Evolutionary conservation across 129 eudicot species (phyloP).

Genomic region (Saussurea involucrata): DNA sequence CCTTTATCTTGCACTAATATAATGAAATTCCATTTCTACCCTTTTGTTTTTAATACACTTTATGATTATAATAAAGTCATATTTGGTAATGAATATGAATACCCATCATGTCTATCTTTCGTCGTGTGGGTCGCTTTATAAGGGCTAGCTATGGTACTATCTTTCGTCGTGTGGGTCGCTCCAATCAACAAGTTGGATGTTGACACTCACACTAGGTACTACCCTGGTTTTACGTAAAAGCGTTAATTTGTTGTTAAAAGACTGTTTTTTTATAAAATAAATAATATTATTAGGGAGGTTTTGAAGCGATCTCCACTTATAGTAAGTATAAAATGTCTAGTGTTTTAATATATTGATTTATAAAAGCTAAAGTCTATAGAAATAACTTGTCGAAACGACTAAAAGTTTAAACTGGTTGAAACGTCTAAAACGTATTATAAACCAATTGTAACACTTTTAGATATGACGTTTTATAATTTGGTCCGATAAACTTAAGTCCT

Average conservation of each 20-base stretch:
- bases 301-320: background rate
- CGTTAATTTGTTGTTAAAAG: slow-evolving; percentile 5
- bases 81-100: slow-evolving; percentile 25
- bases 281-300: background rate
- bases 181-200: slow-evolving; percentile 28
- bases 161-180: slow-evolving; percentile 18
- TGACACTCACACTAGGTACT: background rate
- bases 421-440: no score
- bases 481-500: no score
- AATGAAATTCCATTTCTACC: background rate
- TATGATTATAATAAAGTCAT: slow-evolving; percentile 16
- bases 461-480: no score
- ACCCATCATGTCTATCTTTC: slow-evolving; percentile 15
- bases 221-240: background rate
- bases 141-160: slow-evolving; percentile 5
- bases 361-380: background rate
- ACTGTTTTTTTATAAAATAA: background rate
- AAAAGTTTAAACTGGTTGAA: no score
- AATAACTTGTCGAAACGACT: no score
- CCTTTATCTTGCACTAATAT: background rate
- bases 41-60: background rate
- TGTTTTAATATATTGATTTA: background rate
- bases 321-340: background rate
- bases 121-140: slow-evolving; percentile 15
- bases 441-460: no score